Evolutionary conservation across 2,329 filamentous ascomycete genomes (phyloP).

Genomic region (Basipetospora sp.): DNA sequence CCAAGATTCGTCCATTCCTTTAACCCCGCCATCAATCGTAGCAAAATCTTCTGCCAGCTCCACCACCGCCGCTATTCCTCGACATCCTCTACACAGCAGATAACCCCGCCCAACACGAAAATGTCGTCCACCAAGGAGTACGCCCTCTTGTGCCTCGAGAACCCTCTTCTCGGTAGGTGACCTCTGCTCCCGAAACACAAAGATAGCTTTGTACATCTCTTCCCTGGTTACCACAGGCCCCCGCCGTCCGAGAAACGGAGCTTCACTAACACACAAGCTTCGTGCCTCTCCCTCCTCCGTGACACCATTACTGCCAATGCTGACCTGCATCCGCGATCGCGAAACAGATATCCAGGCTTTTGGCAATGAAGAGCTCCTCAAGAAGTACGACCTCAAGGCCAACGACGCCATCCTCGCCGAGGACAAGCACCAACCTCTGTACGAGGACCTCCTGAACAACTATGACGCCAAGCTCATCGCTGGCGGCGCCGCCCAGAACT

Average conservation of each 20-base stretch:
- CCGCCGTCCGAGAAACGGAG: neutral
- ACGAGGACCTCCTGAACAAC: conserved; percentile 86
- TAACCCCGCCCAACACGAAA: conserved; percentile 14
- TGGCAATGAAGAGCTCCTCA: conserved; percentile 69
- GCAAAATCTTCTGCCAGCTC: conserved; percentile 1
- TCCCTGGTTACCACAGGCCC: no score
- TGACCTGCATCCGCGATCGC: no score
- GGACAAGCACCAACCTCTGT: conserved; percentile 75
- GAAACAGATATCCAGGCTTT: conserved; percentile 85
- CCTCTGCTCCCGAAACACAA: neutral
- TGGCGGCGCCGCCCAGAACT: conserved; percentile 94
- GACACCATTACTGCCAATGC: no score
- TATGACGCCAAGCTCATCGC: conserved; percentile 88
- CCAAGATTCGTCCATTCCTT: neutral
- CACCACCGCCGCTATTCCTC: neutral
- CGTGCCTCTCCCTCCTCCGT: neutral
- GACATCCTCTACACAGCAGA: neutral
- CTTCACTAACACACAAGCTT: neutral
- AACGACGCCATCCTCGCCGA: conserved; percentile 97
- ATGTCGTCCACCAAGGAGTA: conserved; percentile 72
- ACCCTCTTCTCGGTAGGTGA: conserved; percentile 75
- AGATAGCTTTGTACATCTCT: no score
- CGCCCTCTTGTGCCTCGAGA: conserved; percentile 85
- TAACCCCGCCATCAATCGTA: conserved; percentile 1
- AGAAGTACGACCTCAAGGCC: conserved; percentile 85